Evolutionary conservation across 306 rosid genomes (phyloP).

Genomic region (Hippophae gyantsensis): DNA sequence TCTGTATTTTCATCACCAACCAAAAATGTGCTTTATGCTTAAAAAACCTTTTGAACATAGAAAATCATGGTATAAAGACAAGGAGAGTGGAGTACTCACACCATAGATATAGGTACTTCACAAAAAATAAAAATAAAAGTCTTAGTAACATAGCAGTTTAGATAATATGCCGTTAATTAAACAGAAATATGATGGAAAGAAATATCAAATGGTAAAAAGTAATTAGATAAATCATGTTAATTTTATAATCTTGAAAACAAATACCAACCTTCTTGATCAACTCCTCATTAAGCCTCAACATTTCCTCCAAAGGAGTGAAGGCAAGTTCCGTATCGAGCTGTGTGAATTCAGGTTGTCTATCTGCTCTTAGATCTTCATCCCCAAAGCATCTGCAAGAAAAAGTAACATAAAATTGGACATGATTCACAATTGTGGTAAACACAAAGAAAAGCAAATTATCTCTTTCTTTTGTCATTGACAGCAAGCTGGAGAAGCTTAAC

Average conservation of each 20-base stretch:
- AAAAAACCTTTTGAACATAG: no score
- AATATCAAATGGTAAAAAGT: neutral
- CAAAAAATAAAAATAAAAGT: no score
- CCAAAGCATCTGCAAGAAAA: slow-evolving; percentile 62
- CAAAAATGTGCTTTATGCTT: neutral
- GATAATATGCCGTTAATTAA: neutral
- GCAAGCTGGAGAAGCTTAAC: neutral
- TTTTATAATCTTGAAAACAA: neutral
- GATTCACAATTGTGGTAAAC: slow-evolving; percentile 1
- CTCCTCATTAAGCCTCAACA: slow-evolving; percentile 83
- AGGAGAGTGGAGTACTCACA: no score
- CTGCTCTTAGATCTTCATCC: slow-evolving; percentile 97
- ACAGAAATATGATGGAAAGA: neutral
- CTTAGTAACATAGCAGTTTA: neutral
- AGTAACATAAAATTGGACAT: slow-evolving; percentile 1
- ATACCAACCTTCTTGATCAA: slow-evolving; percentile 71
- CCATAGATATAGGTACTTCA: no score
- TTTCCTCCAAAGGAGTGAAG: slow-evolving; percentile 83
- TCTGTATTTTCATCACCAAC: slow-evolving; percentile 1
- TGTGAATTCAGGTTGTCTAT: slow-evolving; percentile 94
- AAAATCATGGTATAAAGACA: no score
- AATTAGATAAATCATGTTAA: neutral
- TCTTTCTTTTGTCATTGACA: neutral
- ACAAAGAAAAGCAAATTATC: neutral
- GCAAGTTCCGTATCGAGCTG: slow-evolving; percentile 96